phyloP scores from a whole-genome alignment of 192 early-diverging fungal species.

The Mortierella hygrophila region DNA sequence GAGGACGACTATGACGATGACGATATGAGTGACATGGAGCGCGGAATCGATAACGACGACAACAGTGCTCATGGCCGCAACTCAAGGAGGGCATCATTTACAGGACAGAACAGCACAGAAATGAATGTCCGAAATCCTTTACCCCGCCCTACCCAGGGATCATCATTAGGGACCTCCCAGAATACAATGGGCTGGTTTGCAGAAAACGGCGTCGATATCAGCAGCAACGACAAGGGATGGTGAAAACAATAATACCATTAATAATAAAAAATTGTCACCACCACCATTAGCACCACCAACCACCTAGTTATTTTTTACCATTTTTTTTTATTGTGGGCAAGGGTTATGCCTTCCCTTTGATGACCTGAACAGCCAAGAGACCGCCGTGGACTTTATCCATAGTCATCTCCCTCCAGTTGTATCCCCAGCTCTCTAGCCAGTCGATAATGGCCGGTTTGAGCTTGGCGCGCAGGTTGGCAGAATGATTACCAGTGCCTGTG shows the following conservation, averaged over 20 bases:
- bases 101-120: slow-evolving; percentile 11
- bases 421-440: slow-evolving; percentile 55
- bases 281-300: not conserved
- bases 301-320: slow-evolving; percentile 10
- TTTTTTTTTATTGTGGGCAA: slow-evolving; percentile 4
- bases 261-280: not conserved
- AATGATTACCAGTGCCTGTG: slow-evolving; percentile 65
- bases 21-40: slow-evolving; percentile 44
- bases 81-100: not conserved
- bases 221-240: slow-evolving; percentile 23
- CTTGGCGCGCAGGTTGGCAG: slow-evolving; percentile 33
- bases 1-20: slow-evolving; percentile 28
- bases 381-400: slow-evolving; percentile 47
- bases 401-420: slow-evolving; percentile 52
- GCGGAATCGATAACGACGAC: slow-evolving; percentile 18
- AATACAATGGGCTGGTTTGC: slow-evolving; percentile 39
- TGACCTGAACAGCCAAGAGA: slow-evolving; percentile 50
- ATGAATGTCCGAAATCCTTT: slow-evolving; percentile 9
- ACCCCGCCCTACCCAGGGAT: not conserved
- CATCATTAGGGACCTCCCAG: not conserved
- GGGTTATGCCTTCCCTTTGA: slow-evolving; percentile 42
- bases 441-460: slow-evolving; percentile 48
- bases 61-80: not conserved
- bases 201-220: slow-evolving; percentile 32
- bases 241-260: not conserved